These are phyloP conservation scores for Spizellomyces sp. DNA, from an alignment of 192 early-diverging fungal species.

Conservation along the genomic window DNA sequence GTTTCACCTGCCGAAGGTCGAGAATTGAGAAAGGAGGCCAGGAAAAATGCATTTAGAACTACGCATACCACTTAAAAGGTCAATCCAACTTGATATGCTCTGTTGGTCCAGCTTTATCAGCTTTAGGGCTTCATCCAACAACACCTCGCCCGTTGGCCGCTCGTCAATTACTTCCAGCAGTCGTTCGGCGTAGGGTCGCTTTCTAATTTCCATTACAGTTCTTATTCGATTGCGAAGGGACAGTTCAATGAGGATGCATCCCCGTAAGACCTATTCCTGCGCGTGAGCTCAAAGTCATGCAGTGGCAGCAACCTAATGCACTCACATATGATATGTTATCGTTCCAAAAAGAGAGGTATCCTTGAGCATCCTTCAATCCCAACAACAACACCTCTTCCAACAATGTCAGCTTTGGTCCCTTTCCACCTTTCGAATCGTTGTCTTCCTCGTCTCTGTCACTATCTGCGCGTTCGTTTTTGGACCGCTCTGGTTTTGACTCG, in stretches of 20 bases:
- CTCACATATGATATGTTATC: slow-evolving; percentile 92
- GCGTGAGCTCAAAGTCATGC: not conserved
- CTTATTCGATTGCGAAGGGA: slow-evolving; percentile 89
- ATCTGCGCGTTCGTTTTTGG: not conserved
- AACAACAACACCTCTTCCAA: slow-evolving; percentile 95
- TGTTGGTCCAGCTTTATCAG: slow-evolving; percentile 87
- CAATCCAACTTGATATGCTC: slow-evolving; percentile 92
- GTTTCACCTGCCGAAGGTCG: slow-evolving; percentile 76
- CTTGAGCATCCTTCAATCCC: slow-evolving; percentile 93
- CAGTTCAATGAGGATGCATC: slow-evolving; percentile 95
- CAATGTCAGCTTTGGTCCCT: slow-evolving; percentile 69
- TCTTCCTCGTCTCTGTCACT: slow-evolving; percentile 34
- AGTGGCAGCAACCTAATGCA: not conserved
- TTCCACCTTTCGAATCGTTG: slow-evolving; percentile 36
- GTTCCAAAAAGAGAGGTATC: slow-evolving; percentile 98
- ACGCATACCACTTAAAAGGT: slow-evolving; percentile 88
- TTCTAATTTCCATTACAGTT: slow-evolving; percentile 79
- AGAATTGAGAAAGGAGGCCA: not conserved
- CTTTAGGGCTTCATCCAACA: slow-evolving; percentile 92
- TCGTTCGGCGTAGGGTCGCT: slow-evolving; percentile 80
- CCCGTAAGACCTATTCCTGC: slow-evolving; percentile 69
- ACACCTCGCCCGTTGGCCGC: slow-evolving; percentile 86
- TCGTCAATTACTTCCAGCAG: slow-evolving; percentile 81
- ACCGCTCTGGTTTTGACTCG: not conserved
- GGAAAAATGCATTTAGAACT: not conserved